Conservation (phyloP, 345 rosid genomes). For the Eucalyptus viminalis region DNA sequence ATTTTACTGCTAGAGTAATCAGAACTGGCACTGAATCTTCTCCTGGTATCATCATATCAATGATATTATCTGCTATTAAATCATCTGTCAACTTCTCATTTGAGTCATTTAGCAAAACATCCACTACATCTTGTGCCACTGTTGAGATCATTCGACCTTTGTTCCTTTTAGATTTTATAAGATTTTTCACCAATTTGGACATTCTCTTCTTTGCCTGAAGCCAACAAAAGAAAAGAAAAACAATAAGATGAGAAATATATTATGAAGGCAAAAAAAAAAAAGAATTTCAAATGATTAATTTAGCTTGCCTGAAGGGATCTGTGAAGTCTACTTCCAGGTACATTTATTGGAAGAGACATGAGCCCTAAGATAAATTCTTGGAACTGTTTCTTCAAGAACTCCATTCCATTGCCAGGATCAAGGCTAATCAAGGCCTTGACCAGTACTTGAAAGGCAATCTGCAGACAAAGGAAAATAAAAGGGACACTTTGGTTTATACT, state of each 20-base stretch:
- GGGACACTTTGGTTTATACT: not conserved
- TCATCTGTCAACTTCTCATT: conserved; percentile 50
- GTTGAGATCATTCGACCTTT: not conserved
- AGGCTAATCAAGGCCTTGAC: conserved; percentile 85
- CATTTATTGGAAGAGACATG: conserved; percentile 77
- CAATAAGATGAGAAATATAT: not conserved
- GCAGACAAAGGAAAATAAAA: not conserved
- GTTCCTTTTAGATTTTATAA: conserved; percentile 36
- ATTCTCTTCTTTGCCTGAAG: conserved; percentile 89
- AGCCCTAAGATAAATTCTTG: conserved; percentile 80
- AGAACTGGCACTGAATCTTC: conserved; percentile 97
- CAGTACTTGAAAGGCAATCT: conserved; percentile 89
- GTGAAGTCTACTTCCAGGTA: conserved; percentile 86
- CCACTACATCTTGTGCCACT: conserved; percentile 53
- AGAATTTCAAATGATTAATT: not conserved
- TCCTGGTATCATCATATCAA: conserved; percentile 99
- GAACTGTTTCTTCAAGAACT: conserved; percentile 56
- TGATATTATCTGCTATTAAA: conserved; percentile 75
- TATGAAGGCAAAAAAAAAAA: not conserved
- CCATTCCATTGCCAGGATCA: conserved; percentile 77
- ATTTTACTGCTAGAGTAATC: conserved; percentile 79
- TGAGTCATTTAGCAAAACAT: conserved; percentile 55
- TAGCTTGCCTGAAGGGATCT: conserved; percentile 69
- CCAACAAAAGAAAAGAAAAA: not conserved
- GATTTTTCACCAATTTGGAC: conserved; percentile 48